A percentile compares a stretch with the other conserved stretches of the same genome.
Evolutionary conservation across 345 rosid genomes (phyloP).

Genomic region (Kandelia obovata): DNA sequence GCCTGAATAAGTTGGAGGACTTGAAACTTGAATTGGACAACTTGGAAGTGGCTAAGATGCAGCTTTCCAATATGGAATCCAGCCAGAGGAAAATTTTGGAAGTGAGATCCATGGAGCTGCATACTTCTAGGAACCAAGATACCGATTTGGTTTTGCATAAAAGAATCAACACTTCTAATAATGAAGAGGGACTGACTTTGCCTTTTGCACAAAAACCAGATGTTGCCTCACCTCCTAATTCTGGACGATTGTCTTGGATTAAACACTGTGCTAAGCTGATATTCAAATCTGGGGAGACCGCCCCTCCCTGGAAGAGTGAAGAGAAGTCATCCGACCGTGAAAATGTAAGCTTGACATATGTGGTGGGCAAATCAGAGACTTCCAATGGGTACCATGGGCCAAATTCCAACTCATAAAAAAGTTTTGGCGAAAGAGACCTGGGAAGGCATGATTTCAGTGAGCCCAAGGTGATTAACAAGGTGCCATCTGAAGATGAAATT

Average conservation of each 20-base stretch:
- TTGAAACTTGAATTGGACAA: conserved; percentile 62
- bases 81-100: conserved; percentile 54
- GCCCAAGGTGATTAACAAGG: conserved; percentile 49
- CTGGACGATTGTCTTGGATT: conserved; percentile 71
- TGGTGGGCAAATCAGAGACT: conserved; percentile 22
- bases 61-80: conserved; percentile 51
- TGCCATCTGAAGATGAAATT: conserved; percentile 30
- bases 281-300: conserved; percentile 59
- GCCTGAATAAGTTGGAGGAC: conserved; percentile 69
- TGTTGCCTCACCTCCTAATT: conserved; percentile 36
- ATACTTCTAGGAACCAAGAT: conserved; percentile 29
- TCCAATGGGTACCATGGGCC: conserved; percentile 17
- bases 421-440: conserved; percentile 12
- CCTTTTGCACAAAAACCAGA: conserved; percentile 30
- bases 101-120: conserved; percentile 37
- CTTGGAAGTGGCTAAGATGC: conserved; percentile 66
- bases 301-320: conserved; percentile 21
- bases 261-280: conserved; percentile 58
- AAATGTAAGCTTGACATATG: conserved; percentile 19
- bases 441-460: conserved; percentile 30
- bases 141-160: conserved; percentile 32
- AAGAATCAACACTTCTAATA: conserved; percentile 27
- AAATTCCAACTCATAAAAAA: conserved; percentile 15
- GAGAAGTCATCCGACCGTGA: conserved; percentile 29
- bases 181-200: conserved; percentile 41